Evolutionary conservation across 75 land plant species (phyloP).

Genomic region (Selaginella moellendorffii): DNA sequence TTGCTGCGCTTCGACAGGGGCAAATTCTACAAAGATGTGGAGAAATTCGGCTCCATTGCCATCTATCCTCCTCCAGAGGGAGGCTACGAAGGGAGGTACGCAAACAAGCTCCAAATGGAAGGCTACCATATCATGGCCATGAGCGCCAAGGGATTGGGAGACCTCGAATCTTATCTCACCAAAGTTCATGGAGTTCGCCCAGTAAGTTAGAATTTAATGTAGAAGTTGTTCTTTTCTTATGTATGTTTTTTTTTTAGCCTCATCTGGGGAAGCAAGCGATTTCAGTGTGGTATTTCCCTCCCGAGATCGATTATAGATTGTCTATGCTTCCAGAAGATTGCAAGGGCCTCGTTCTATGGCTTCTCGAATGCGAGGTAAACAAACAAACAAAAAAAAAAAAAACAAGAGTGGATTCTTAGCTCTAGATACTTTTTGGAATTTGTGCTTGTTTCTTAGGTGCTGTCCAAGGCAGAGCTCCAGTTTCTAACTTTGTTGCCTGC

Average conservation of each 20-base stretch:
- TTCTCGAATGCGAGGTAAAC: background rate
- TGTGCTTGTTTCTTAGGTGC: conserved; percentile 34
- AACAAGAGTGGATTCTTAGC: background rate
- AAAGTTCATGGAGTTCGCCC: conserved; percentile 86
- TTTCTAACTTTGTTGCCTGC: conserved; percentile 69
- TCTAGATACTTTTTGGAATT: background rate
- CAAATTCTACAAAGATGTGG: conserved; percentile 59
- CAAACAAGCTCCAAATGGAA: conserved; percentile 35
- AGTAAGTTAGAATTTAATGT: too few relatives aligned
- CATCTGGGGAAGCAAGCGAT: conserved; percentile 86
- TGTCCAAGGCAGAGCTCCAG: conserved; percentile 72
- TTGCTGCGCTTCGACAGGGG: conserved; percentile 55
- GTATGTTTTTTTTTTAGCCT: conserved; percentile 28
- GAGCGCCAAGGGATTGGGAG: conserved; percentile 68
- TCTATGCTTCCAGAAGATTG: conserved; percentile 43
- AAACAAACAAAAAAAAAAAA: background rate
- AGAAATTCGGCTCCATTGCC: conserved; percentile 57
- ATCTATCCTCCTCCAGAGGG: conserved; percentile 75
- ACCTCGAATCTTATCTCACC: conserved; percentile 63
- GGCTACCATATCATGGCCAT: conserved; percentile 68
- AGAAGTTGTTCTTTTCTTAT: background rate
- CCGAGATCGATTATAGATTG: conserved; percentile 76
- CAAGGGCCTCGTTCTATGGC: too few relatives aligned
- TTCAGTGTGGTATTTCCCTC: conserved; percentile 72
- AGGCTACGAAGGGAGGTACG: conserved; percentile 74